Base-by-base conservation (phyloP, 2,329 filamentous ascomycete genomes). In the Pestalotiopsis sp. region DNA sequence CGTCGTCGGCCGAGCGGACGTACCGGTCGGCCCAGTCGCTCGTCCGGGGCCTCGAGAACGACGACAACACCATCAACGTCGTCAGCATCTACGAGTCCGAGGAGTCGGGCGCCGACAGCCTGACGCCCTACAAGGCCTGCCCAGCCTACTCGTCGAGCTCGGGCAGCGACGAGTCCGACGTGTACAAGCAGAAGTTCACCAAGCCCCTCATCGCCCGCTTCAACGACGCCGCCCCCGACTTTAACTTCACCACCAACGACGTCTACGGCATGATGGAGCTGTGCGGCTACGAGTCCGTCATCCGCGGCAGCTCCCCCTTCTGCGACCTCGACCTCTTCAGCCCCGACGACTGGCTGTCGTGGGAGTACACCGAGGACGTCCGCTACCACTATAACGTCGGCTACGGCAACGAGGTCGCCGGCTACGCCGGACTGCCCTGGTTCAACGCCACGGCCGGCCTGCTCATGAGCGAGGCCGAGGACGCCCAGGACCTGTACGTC, bases 111-210 rank as follows among this genome's bases (percentile, higher is more conserved):
- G 89, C 89, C 9, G 81, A 91, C 73, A 83, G 79, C 60, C 77
- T 91, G 70, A 91, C 89, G 1, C 88, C 89, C 0, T 91, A 92
- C 78, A 86, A 88, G 74, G 84, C 84, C 52, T 92, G 90, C 71
- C 87, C 88, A 13, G 87, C 84, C 13, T 92, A 91, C 76, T 88
- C 84, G 58, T 83, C 83, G 1, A 85, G 85, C 2, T 81, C 82
- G 3, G 89, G 89, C 2, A 86, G 85, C 71, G 79, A 88, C 3
- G 84, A 91, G 76, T 83, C 84, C 0, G 72, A 78, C 11, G 76
- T 80, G 65, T 88, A 83, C 74, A 78, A 85, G 68, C 75, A 87
- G 24, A 82, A 78, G 35, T 92, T 90, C 78, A 88, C 89, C 0
- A 83, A 81, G 61, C 86, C 89, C 2, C 89, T 91, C 65, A 80